These are phyloP conservation scores for Alnus rubra DNA, from an alignment of 306 rosid species.

Conservation along the genomic window DNA sequence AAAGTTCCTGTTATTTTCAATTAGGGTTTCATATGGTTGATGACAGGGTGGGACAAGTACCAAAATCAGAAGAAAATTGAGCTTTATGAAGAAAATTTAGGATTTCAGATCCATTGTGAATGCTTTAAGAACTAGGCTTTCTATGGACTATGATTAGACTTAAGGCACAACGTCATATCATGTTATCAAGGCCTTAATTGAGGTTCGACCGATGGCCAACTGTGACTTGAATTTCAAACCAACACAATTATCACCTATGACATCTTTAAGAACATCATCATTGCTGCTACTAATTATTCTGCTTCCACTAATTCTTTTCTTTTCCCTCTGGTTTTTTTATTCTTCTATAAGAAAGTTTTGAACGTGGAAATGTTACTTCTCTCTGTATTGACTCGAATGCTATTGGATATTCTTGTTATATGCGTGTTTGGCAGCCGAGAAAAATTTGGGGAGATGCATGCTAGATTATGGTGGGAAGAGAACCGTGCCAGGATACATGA, in stretches of 20 bases:
- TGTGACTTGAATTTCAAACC: constrained; percentile 21
- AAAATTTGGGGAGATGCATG: constrained; percentile 94
- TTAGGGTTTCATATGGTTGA: background rate
- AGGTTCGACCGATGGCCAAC: constrained; percentile 10
- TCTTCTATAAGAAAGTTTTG: background rate
- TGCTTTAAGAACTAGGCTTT: background rate
- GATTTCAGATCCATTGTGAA: constrained; percentile 11
- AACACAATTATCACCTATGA: constrained; percentile 5
- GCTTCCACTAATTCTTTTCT: constrained; percentile 19
- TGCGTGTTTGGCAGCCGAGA: constrained; percentile 69
- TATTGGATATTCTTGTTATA: constrained; percentile 14
- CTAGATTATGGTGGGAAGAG: constrained; percentile 99
- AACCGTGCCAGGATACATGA: constrained; percentile 94
- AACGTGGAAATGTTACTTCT: background rate
- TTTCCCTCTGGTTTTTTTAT: constrained; percentile 3
- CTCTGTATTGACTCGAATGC: constrained; percentile 18
- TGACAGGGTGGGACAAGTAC: background rate
- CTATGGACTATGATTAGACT: constrained; percentile 1
- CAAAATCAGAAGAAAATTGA: background rate
- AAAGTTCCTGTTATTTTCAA: background rate
- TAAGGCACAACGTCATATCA: background rate
- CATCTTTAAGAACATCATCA: constrained; percentile 14
- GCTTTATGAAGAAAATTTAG: background rate
- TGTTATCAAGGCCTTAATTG: constrained; percentile 10
- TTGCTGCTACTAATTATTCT: constrained; percentile 10